A percentile compares a stretch with the other conserved stretches of the same genome.
phyloP scores from a whole-genome alignment of 179 eudicot species.

The Beta macrorhiza region DNA sequence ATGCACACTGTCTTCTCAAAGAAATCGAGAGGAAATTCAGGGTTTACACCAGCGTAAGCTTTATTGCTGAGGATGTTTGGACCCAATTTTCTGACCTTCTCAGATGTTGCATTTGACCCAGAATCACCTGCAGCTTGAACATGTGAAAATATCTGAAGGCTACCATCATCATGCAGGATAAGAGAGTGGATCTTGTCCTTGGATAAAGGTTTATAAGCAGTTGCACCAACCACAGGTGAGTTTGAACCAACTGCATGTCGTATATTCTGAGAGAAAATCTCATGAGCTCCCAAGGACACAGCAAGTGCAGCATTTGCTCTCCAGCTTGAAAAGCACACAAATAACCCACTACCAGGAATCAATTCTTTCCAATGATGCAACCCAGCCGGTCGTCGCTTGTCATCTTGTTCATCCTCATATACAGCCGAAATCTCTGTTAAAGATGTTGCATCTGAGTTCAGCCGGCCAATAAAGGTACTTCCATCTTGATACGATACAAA shows the following conservation, averaged over 20 bases:
- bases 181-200: conserved; percentile 94
- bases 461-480: conserved; percentile 71
- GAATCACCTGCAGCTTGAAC: conserved; percentile 68
- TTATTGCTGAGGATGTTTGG: conserved; percentile 79
- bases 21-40: conserved; percentile 96
- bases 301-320: conserved; percentile 79
- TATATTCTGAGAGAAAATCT: conserved; percentile 72
- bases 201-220: conserved; percentile 89
- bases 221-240: conserved; percentile 91
- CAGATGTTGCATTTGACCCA: conserved; percentile 54
- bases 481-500: conserved; percentile 94
- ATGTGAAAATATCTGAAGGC: conserved; percentile 96
- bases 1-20: conserved; percentile 95
- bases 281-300: conserved; percentile 70
- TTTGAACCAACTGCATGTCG: conserved; percentile 83
- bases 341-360: conserved; percentile 73
- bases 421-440: conserved; percentile 61
- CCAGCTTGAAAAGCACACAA: conserved; percentile 83
- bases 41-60: conserved; percentile 78
- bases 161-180: conserved; percentile 97
- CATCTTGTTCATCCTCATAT: conserved; percentile 78
- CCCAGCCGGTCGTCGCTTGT: conserved; percentile 76
- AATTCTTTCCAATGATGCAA: conserved; percentile 94
- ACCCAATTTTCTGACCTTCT: conserved; percentile 84
- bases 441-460: conserved; percentile 63